Conservation (phyloP, 1,139 yeast species). For the Wickerhamomyces sp. region DNA sequence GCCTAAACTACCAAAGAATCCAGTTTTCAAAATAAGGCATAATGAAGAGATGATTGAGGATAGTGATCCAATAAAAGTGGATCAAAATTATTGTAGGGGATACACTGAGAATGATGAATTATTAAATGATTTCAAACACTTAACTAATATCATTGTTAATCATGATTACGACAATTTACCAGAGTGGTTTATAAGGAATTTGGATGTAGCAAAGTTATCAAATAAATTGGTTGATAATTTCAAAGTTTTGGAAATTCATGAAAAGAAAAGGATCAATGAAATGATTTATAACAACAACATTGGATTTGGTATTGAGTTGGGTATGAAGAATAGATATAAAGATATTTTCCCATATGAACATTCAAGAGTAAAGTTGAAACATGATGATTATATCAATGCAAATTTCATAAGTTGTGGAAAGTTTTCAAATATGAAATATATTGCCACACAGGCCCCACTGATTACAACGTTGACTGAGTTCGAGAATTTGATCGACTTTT, state of each 20-base stretch:
- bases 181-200: slow-evolving; percentile 32
- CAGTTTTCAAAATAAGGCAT: slow-evolving; percentile 37
- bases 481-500: slow-evolving; percentile 63
- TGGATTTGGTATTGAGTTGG: slow-evolving; percentile 72
- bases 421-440: slow-evolving; percentile 38
- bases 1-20: slow-evolving; percentile 24
- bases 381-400: slow-evolving; percentile 55
- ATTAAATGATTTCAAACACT: slow-evolving; percentile 21
- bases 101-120: slow-evolving; percentile 24
- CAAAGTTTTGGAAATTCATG: slow-evolving; percentile 34
- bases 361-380: slow-evolving; percentile 49
- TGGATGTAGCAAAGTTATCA: slow-evolving; percentile 22
- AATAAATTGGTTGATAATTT: slow-evolving; percentile 30
- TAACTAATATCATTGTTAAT: slow-evolving; percentile 13
- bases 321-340: slow-evolving; percentile 71
- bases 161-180: slow-evolving; percentile 27
- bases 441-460: slow-evolving; percentile 86
- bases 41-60: slow-evolving; percentile 36
- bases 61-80: no score
- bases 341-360: slow-evolving; percentile 80
- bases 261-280: slow-evolving; percentile 34
- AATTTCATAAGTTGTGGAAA: slow-evolving; percentile 37
- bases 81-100: no score
- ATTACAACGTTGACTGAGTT: slow-evolving; percentile 69
- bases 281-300: slow-evolving; percentile 33